phyloP scores from a whole-genome alignment of 2,329 filamentous ascomycete species.

The Sporothrix inflata region DNA sequence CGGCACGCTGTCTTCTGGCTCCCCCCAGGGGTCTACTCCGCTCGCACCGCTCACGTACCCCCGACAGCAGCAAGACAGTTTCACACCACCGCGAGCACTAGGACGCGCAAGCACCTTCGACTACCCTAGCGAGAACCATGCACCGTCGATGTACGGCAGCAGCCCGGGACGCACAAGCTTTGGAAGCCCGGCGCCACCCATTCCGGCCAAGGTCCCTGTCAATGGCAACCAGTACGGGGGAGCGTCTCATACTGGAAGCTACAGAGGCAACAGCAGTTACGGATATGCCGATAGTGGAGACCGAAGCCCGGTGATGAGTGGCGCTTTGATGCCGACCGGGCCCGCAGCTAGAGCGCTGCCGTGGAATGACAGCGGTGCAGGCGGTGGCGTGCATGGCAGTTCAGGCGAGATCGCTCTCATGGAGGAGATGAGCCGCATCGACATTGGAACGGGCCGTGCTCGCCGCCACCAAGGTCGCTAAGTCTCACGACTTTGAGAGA shows the following conservation, averaged over 20 bases:
- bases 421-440: constrained; percentile 71
- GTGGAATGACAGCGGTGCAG: constrained; percentile 30
- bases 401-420: constrained; percentile 63
- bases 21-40: constrained; percentile 48
- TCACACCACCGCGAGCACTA: constrained; percentile 50
- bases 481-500: not conserved
- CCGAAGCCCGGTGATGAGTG: constrained; percentile 41
- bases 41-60: constrained; percentile 57
- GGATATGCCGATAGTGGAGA: constrained; percentile 21
- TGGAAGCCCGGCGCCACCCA: constrained; percentile 54
- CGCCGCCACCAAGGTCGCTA: constrained; percentile 47
- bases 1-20: constrained; percentile 17
- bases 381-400: constrained; percentile 42
- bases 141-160: constrained; percentile 42
- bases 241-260: constrained; percentile 1
- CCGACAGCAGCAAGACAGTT: constrained; percentile 53
- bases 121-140: constrained; percentile 57
- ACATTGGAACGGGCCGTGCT: constrained; percentile 64
- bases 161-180: constrained; percentile 35
- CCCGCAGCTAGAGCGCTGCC: constrained; percentile 19
- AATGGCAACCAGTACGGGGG: constrained; percentile 29
- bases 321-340: constrained; percentile 33
- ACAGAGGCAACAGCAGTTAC: constrained; percentile 23
- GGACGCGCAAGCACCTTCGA: constrained; percentile 57
- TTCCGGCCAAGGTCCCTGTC: constrained; percentile 72